Evolutionary conservation across 129 eudicot genomes (phyloP).

Genomic region (Artemisia tridentata): DNA sequence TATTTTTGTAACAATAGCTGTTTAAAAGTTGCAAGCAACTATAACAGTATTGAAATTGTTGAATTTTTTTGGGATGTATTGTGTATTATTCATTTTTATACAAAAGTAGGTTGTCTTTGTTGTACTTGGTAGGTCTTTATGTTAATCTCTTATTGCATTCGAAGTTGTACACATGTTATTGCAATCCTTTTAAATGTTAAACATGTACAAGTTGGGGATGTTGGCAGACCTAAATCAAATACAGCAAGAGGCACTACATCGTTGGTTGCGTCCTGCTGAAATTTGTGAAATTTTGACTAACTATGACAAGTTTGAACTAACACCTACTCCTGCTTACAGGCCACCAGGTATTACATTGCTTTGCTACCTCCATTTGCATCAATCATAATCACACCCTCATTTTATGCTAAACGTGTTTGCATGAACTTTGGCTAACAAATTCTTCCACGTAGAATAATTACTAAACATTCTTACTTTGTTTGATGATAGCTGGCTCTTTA

Average conservation of each 20-base stretch:
- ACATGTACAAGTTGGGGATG: slow-evolving; percentile 5
- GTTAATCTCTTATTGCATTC: neutral
- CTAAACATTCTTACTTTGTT: slow-evolving; percentile 4
- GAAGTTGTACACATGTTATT: too few relatives aligned
- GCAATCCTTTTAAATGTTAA: neutral
- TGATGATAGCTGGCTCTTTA: slow-evolving; percentile 44
- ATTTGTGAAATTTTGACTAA: slow-evolving; percentile 37
- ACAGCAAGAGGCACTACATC: slow-evolving; percentile 32
- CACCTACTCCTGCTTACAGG: slow-evolving; percentile 25
- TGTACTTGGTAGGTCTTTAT: neutral
- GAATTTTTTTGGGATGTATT: too few relatives aligned
- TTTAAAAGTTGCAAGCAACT: too few relatives aligned
- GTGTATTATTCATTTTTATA: too few relatives aligned
- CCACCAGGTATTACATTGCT: slow-evolving; percentile 28
- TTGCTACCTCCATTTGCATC: neutral
- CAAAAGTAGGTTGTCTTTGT: too few relatives aligned
- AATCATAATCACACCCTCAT: neutral
- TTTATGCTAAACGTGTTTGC: neutral
- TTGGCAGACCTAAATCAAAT: slow-evolving; percentile 36
- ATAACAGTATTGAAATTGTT: too few relatives aligned
- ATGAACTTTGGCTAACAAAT: neutral
- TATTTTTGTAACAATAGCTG: too few relatives aligned
- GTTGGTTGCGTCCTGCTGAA: slow-evolving; percentile 42
- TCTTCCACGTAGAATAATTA: neutral
- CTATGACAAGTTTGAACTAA: slow-evolving; percentile 14